These are phyloP conservation scores for Globisporangium nunn DNA, from an alignment of 352 stramenopile species.

Conservation along the genomic window DNA sequence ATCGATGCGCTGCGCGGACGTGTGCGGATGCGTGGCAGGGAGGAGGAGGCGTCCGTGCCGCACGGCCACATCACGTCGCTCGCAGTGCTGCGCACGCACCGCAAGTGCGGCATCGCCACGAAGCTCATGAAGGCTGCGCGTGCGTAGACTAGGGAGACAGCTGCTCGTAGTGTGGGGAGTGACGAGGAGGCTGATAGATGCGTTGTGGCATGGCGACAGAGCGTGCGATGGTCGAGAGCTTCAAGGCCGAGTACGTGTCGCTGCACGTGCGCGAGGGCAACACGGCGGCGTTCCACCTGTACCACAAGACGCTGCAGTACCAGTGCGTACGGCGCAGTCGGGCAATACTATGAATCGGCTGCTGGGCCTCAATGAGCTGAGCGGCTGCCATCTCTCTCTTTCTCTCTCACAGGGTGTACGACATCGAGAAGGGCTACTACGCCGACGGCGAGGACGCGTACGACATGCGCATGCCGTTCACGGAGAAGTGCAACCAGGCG, in stretches of 20 bases:
- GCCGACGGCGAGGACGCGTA: constrained; percentile 99
- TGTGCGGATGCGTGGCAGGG: constrained; percentile 18
- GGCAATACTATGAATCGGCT: background rate
- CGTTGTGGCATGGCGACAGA: constrained; percentile 33
- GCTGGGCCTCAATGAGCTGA: background rate
- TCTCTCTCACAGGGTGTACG: constrained; percentile 80
- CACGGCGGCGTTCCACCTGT: constrained; percentile 97
- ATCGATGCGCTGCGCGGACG: no score
- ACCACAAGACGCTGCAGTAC: constrained; percentile 97
- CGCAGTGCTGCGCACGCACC: constrained; percentile 94
- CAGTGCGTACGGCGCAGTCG: constrained; percentile 47
- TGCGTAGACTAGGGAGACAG: constrained; percentile 22
- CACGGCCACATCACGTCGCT: constrained; percentile 99
- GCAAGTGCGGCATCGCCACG: constrained; percentile 96
- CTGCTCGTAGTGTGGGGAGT: background rate
- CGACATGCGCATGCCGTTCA: constrained; percentile 96
- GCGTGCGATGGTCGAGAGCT: constrained; percentile 95
- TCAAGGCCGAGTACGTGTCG: constrained; percentile 97
- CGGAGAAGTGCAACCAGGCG: constrained; percentile 82
- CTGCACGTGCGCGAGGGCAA: constrained; percentile 99
- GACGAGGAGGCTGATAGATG: background rate
- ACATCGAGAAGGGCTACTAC: constrained; percentile 99
- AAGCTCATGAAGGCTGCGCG: constrained; percentile 95
- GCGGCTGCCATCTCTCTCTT: background rate
- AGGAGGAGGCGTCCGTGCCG: constrained; percentile 80